Conservation (phyloP, 164 flowering plant genomes). For the Vitis rupestris region DNA sequence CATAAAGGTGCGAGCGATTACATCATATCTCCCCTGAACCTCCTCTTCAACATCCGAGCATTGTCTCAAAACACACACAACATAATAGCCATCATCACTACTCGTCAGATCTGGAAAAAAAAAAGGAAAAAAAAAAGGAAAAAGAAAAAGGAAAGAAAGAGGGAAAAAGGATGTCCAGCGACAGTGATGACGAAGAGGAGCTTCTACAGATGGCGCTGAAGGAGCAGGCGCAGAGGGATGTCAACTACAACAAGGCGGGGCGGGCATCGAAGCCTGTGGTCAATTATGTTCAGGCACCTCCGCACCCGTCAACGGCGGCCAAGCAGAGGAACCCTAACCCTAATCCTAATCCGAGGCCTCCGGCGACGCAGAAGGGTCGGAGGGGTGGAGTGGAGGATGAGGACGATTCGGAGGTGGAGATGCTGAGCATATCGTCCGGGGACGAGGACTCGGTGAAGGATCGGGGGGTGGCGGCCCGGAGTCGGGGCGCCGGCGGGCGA, state of each 20-base stretch:
- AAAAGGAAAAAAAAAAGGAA: no score
- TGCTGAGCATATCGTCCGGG: constrained; percentile 96
- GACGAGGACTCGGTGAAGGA: constrained; percentile 66
- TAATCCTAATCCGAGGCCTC: not conserved
- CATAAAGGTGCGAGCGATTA: no score
- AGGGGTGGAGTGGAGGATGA: constrained; percentile 54
- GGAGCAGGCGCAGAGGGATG: constrained; percentile 78
- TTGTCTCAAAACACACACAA: no score
- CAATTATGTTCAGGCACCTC: constrained; percentile 73
- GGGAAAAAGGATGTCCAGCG: constrained; percentile 22
- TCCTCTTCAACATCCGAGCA: no score
- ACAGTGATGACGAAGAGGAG: constrained; percentile 91
- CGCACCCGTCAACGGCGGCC: constrained; percentile 8
- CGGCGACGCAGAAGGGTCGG: constrained; percentile 15
- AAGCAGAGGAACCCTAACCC: constrained; percentile 6
- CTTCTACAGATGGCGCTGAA: constrained; percentile 88
- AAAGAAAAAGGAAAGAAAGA: no score
- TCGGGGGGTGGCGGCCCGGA: constrained; percentile 7
- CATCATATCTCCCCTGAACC: no score
- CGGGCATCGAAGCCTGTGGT: constrained; percentile 52
- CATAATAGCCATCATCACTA: no score
- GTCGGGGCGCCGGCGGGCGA: constrained; percentile 9
- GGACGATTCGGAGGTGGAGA: constrained; percentile 96
- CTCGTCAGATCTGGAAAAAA: no score
- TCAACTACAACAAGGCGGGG: constrained; percentile 46